These are phyloP conservation scores for Sporopachydermia cereana DNA, from an alignment of 1,139 yeast species.

Conservation along the genomic window DNA sequence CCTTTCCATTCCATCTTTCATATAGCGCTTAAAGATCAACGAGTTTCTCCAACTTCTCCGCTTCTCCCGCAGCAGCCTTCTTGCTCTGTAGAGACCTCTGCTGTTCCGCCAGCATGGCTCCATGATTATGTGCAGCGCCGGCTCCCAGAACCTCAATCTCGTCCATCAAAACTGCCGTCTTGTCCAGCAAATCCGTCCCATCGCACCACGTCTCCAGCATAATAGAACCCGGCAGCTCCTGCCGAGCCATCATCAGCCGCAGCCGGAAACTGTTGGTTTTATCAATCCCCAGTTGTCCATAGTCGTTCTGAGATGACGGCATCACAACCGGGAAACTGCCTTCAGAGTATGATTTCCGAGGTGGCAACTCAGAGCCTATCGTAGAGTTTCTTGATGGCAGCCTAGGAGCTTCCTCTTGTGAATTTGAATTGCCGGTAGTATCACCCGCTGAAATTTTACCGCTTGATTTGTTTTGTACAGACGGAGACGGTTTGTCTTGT, in stretches of 20 bases:
- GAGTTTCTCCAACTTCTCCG: background rate
- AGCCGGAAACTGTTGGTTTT: constrained; percentile 5
- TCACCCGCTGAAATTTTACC: background rate
- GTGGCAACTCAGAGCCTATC: background rate
- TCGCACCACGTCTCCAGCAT: constrained; percentile 24
- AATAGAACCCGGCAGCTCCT: constrained; percentile 20
- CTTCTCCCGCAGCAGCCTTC: background rate
- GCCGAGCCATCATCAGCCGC: constrained; percentile 27
- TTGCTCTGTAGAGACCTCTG: background rate
- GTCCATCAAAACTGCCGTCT: background rate
- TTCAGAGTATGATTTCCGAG: constrained; percentile 9
- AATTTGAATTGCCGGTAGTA: background rate
- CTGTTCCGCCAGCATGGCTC: no score
- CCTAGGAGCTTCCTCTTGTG: background rate
- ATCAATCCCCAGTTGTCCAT: constrained; percentile 10
- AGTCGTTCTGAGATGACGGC: constrained; percentile 20
- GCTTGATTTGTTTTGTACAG: no score
- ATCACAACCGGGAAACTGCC: constrained; percentile 12
- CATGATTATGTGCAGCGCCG: no score
- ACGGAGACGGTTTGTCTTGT: no score
- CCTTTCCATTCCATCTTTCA: no score
- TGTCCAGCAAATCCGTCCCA: constrained; percentile 19
- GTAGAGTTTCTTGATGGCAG: background rate
- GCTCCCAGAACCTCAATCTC: background rate
- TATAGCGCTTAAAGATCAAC: background rate